Base-by-base conservation (phyloP, 2,329 filamentous ascomycete species). In the Neonectria ditissima region DNA sequence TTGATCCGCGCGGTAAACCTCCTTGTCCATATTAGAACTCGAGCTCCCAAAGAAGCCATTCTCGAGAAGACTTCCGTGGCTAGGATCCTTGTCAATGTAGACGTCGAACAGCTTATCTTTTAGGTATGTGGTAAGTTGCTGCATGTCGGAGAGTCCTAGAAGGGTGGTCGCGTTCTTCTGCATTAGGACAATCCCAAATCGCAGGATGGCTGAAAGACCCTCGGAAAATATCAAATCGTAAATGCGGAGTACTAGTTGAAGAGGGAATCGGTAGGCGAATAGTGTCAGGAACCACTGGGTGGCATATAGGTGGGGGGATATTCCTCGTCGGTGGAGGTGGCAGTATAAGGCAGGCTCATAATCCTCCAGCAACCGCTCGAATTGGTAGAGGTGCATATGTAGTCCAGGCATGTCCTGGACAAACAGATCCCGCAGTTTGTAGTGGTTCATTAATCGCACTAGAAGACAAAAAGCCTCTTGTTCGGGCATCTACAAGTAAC, bases 271-370 rank as follows among this genome's bases (percentile, higher is more conserved):
- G 78, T 99, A 99, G 32, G 95, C 94, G 76, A 99, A 99, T n/a
- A 99, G 85, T 0, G 96, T 99, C 53, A 99, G 86, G 80, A 99
- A 99, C 96, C 96, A 99, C 78, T 99, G 96, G 0, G 96, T 99
- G 47, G 96, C 96, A 76, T 99, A 99, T 9, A 99, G 85, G 75
- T 97, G 93, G 1, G 96, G 92, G 9, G 92, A 92, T 58, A 99
- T 96, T 68, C 93, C 91, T 59, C 92, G 89, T 62, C 96, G 90
- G 74, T 92, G 92, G 59, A 99, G 87, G 78, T 99, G 96, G 76
- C 95, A 97, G 80, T 97, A 97, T 7, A 99, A 83, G 2, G 94
- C 94, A 2, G 97, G 96, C 76, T 99, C 95, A 45, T 95, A 84
- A 72, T 99, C 96, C 80, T 99, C 96, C 28, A 99, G 83, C 20